Base-by-base conservation (phyloP, 495 filamentous ascomycete species). In the Hypoxylon lienhwacheense region DNA sequence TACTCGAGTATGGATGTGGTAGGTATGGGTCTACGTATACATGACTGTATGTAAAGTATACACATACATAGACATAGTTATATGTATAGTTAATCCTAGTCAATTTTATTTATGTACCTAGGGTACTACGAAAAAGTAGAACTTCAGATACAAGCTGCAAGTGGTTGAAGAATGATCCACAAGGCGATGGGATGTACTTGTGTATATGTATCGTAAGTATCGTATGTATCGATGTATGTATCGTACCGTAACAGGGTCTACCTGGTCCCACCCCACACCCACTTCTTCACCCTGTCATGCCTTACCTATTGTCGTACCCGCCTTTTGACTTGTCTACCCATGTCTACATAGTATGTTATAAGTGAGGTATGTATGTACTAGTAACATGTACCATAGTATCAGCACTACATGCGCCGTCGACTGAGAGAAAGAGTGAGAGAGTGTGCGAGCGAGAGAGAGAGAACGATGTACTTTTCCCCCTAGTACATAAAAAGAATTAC, bases 301-400 rank as follows among this genome's bases (percentile, higher is more conserved):
- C 43, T 47, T 61, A 61, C 40, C 22, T 52, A 55, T 35, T n/a
- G 51, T 61, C 46, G 52, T 56, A 61, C 58, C 58, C 58, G 58
- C 58, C 58, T 55, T 61, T 61, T 55, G 35, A 41, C 29, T 32
- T 55, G 40, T 46, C 42, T 29, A 61, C 39, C 57, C 47, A 44
- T 56, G 58, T n/a, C n/a, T n/a, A n/a, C n/a, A n/a, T n/a, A n/a
- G n/a, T n/a, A n/a, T n/a, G n/a, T n/a, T n/a, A n/a, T n/a, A n/a
- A n/a, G n/a, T n/a, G n/a, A n/a, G n/a, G n/a, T 61, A 61, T 24
- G 21, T 31, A 48, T 41, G 58, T 61, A 61, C 58, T 51, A 46
- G 52, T 35, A 41, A n/a, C n/a, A n/a, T n/a, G n/a, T n/a, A n/a
- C n/a, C n/a, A n/a, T n/a, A n/a, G n/a, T n/a, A n/a, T n/a, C n/a